Evolutionary conservation across 225 moss, liverwort and hornwort species (phyloP), one percentile per base, ranked within the genome.

Genomic region (Climacium dendroides): DNA sequence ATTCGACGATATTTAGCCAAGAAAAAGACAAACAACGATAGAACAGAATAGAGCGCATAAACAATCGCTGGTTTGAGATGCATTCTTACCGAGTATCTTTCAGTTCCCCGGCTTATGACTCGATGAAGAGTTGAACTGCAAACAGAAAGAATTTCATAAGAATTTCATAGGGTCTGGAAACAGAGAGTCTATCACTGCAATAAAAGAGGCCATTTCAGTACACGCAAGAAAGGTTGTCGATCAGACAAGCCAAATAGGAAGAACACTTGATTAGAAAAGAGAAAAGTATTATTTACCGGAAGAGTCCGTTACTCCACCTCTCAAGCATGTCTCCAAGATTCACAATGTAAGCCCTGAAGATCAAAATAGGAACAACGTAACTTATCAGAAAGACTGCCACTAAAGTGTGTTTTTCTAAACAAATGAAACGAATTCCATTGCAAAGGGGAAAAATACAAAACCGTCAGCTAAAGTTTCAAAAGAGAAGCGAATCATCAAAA

Each of bases 271-370:
- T 50, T 32, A 3, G 16, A 14, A 34, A 45, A 70, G 84, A 86
- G 53, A 50, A 79, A 16, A 78, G 62, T 25, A 66, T 52, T 94
- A 45, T 45, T 45, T 45, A 97, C 97, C 95, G 92, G 82, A 94
- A 96, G 28, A 95, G 93, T 35, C 92, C 95, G 80, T 98, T 98
- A 60, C 96, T 96, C 98, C 98, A 98, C 84, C 94, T 93, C 91
- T 96, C 98, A 50, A 98, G 91, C 95, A 96, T 96, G 89, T 96
- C 96, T 84, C 96, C 98, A 59, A 98, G 84, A 85, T 98, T 96
- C 86, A 96, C 96, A 80, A 98, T 96, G 85, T 94, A 96, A 76
- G 93, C 96, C 82, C 96, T 97, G 88, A 45, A 79, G 79, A 74
- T 67, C 19, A 47, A 86, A 53, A 54, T 19, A 53, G 48, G 45